phyloP scores from a whole-genome alignment of 352 stramenopile genomes.

The Phytopythium helicoides region DNA sequence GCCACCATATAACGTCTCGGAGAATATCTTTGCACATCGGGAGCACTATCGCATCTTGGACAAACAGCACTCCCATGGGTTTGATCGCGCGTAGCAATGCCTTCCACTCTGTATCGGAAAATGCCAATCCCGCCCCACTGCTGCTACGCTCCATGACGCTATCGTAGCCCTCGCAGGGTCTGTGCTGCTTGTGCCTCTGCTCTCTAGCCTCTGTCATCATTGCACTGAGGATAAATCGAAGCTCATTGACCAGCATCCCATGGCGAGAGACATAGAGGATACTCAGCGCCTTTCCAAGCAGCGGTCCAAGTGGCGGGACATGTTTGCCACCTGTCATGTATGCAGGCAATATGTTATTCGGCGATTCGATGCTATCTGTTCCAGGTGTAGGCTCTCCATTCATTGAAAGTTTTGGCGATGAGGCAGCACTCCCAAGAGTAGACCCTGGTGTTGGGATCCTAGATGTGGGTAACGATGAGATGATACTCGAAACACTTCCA shows the following conservation, averaged over 20 bases:
- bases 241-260: slow-evolving; percentile 84
- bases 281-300: slow-evolving; percentile 79
- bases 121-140: slow-evolving; percentile 29
- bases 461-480: not conserved
- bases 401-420: not conserved
- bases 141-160: slow-evolving; percentile 10
- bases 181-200: slow-evolving; percentile 8
- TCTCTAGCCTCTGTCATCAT: slow-evolving; percentile 43
- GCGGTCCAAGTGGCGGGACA: slow-evolving; percentile 50
- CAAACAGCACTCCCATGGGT: slow-evolving; percentile 72
- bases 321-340: slow-evolving; percentile 49
- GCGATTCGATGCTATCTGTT: not conserved
- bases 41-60: slow-evolving; percentile 85
- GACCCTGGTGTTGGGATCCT: not conserved
- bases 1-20: slow-evolving; percentile 86
- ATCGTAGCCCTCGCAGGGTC: slow-evolving; percentile 15
- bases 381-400: not conserved
- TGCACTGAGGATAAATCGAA: slow-evolving; percentile 75
- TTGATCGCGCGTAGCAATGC: slow-evolving; percentile 68
- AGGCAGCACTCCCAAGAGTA: not conserved
- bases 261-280: slow-evolving; percentile 90
- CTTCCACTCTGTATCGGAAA: slow-evolving; percentile 72
- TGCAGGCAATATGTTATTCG: not conserved
- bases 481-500: not conserved
- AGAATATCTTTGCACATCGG: slow-evolving; percentile 88